Evolutionary conservation across 2,329 filamentous ascomycete genomes (phyloP), one percentile per base, ranked within the genome.

Genomic region (Ramularia endophylla): DNA sequence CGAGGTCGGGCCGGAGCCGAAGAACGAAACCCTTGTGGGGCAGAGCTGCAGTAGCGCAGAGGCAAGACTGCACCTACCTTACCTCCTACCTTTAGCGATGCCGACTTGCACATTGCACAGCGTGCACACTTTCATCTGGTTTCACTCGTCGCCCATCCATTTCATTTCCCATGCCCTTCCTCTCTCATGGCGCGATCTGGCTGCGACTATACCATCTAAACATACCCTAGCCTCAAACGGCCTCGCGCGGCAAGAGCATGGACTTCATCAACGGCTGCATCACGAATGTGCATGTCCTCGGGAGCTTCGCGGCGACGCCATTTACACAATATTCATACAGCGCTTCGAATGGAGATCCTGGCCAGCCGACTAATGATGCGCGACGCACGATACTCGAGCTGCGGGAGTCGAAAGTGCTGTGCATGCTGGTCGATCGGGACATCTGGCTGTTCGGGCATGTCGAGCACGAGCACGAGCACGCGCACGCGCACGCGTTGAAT

Each of bases 251-350:
- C 27, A 11, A 39, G 32, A 46, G 46, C 43, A 63, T 63, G 58
- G 61, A 64, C 44, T 58, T 60, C 43, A 44, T 63, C 38, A 61
- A 56, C 43, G 41, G 47, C 30, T 63, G 60, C 52, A 53, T 46
- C 19, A 62, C 60, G 17, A 62, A 63, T 36, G 53, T 60, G 33
- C 51, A 61, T 34, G 42, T 48, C 13, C 43, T 60, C 18, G 46
- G 46, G 11, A 47, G 48, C 29, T 22, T 52, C 2, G 30, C 33
- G 11, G 30, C 41, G 27, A 47, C 47, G n/a, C 35, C 27, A 13
- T 53, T 39, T 34, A 15, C 19, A 15, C 30, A 39, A 11, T 50
- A 46, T 32, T 33, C 36, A 20, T 40, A 38, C 29, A 38, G 38
- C 6, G 37, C 44, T 19, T 25, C 39, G 11, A 19, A 17, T 13